Evolutionary conservation across 1,284 basidiomycete genomes (phyloP).

Genomic region (Papiliotrema flavescens): DNA sequence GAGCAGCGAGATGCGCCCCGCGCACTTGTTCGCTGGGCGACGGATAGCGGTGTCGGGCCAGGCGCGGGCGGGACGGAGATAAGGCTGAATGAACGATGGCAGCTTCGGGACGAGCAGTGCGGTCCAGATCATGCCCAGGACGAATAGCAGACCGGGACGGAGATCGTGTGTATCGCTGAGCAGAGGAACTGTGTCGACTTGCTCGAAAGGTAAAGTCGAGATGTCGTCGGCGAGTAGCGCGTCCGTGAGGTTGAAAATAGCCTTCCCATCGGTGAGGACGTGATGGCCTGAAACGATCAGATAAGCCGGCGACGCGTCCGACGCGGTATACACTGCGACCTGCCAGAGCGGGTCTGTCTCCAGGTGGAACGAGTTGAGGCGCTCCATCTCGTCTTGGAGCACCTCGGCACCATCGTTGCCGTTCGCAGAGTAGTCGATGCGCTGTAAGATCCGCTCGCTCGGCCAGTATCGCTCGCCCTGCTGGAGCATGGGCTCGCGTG

Average conservation of each 20-base stretch:
- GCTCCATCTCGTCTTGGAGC: background rate
- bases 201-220: constrained; percentile 15
- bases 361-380: background rate
- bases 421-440: background rate
- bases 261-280: constrained; percentile 23
- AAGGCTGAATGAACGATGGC: constrained; percentile 26
- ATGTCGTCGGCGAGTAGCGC: constrained; percentile 15
- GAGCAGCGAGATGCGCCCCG: constrained; percentile 12
- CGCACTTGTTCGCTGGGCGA: constrained; percentile 7
- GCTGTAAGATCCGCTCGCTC: constrained; percentile 9
- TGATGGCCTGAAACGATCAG: constrained; percentile 14
- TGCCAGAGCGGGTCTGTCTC: constrained; percentile 11
- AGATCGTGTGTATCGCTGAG: constrained; percentile 28
- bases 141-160: constrained; percentile 14
- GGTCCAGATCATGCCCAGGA: constrained; percentile 28
- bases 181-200: constrained; percentile 1
- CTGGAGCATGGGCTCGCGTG: constrained; percentile 9
- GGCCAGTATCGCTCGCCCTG: constrained; percentile 7
- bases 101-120: constrained; percentile 33
- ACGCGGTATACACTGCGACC: constrained; percentile 4
- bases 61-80: constrained; percentile 11
- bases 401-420: constrained; percentile 1
- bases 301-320: background rate
- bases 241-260: constrained; percentile 11
- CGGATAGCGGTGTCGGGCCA: constrained; percentile 27